Conservation (phyloP, 2,329 filamentous ascomycete species). For the Mycosphaerella arachidis region DNA sequence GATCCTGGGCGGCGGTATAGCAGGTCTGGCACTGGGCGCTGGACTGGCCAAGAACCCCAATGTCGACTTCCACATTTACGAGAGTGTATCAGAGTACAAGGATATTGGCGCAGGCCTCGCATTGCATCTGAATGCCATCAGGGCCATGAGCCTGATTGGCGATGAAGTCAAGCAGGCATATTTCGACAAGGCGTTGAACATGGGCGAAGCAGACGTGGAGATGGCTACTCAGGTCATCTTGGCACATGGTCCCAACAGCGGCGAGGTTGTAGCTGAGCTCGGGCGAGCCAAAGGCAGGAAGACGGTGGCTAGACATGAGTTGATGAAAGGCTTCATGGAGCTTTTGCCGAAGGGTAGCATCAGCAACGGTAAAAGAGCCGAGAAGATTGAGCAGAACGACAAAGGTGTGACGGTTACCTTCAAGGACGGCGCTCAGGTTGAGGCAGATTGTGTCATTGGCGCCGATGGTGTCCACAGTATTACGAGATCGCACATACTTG, state of each 20-base stretch:
- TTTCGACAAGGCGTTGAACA: slow-evolving; percentile 44
- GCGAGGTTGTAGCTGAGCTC: slow-evolving; percentile 39
- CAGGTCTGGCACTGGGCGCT: slow-evolving; percentile 47
- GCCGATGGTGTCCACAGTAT: slow-evolving; percentile 52
- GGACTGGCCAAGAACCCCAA: slow-evolving; percentile 41
- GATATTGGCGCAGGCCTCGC: slow-evolving; percentile 49
- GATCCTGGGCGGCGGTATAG: slow-evolving; percentile 50
- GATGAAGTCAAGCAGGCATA: slow-evolving; percentile 43
- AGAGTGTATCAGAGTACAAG: slow-evolving; percentile 44
- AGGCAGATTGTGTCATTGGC: slow-evolving; percentile 49
- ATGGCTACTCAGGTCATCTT: slow-evolving; percentile 34
- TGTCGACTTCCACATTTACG: slow-evolving; percentile 48
- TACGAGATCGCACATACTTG: slow-evolving; percentile 43
- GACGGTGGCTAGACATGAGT: slow-evolving; percentile 44
- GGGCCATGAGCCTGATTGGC: slow-evolving; percentile 41
- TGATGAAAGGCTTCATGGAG: slow-evolving; percentile 47
- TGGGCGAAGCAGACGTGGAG: slow-evolving; percentile 38
- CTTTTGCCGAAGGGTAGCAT: slow-evolving; percentile 42
- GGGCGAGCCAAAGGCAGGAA: slow-evolving; percentile 34
- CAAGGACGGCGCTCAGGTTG: slow-evolving; percentile 43
- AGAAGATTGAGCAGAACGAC: slow-evolving; percentile 31
- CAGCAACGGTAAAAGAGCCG: slow-evolving; percentile 43
- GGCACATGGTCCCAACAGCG: slow-evolving; percentile 34
- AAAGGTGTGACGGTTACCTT: slow-evolving; percentile 40
- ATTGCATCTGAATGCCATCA: slow-evolving; percentile 51